phyloP scores from a whole-genome alignment of 306 rosid genomes.

The Cotoneaster glaucophyllus region DNA sequence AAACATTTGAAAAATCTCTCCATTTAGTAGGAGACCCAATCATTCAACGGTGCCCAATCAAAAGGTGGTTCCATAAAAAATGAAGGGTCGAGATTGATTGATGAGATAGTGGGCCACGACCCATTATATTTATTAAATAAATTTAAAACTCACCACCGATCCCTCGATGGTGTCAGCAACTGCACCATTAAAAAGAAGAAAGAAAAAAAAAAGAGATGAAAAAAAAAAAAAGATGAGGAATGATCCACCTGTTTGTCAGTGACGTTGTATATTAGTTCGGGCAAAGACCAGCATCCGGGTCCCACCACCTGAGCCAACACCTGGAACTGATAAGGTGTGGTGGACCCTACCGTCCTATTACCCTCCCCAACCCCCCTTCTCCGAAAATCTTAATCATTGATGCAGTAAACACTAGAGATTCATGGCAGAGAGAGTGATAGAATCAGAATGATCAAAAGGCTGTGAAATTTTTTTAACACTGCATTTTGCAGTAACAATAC shows the following conservation, averaged over 20 bases:
- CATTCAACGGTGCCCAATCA: constrained; percentile 40
- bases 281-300: constrained; percentile 52
- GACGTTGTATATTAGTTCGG: constrained; percentile 78
- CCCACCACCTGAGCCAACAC: constrained; percentile 88
- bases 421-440: constrained; percentile 30
- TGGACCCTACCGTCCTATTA: constrained; percentile 50
- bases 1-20: no score
- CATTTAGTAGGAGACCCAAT: constrained; percentile 31
- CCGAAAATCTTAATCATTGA: constrained; percentile 63
- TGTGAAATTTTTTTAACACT: constrained; percentile 18
- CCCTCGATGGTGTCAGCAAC: constrained; percentile 42
- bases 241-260: constrained; percentile 99
- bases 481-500: background rate
- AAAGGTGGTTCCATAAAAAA: constrained; percentile 22
- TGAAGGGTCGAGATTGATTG: constrained; percentile 51
- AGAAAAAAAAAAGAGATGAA: background rate
- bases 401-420: constrained; percentile 48
- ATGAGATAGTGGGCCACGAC: constrained; percentile 36
- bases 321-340: constrained; percentile 87
- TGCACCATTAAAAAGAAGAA: background rate
- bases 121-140: constrained; percentile 37
- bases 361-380: constrained; percentile 15
- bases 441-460: constrained; percentile 21
- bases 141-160: constrained; percentile 35
- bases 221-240: constrained; percentile 33